Percentiles rank a stretch among this genome's conserved stretches.
phyloP scores from a whole-genome alignment of 2,329 filamentous ascomycete genomes.

The Cercospora sp. region DNA sequence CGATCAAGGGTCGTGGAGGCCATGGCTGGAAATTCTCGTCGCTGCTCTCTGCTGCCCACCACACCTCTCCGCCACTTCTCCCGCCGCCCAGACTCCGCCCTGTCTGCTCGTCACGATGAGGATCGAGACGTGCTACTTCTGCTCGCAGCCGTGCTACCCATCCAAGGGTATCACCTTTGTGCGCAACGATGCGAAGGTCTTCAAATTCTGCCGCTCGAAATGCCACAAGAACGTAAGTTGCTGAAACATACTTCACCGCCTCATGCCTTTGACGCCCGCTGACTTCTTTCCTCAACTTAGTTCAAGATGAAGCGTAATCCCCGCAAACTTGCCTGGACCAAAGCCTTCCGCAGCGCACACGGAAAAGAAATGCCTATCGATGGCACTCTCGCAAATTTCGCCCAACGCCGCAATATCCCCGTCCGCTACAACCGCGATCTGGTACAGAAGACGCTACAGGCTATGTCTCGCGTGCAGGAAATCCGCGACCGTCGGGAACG shows the following conservation, averaged over 20 bases:
- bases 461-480: slow-evolving; percentile 88
- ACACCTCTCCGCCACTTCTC: neutral
- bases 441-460: slow-evolving; percentile 80
- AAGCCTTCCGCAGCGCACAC: slow-evolving; percentile 80
- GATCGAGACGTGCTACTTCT: slow-evolving; percentile 70
- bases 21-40: slow-evolving; percentile 4
- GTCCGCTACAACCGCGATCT: slow-evolving; percentile 95
- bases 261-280: neutral
- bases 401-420: slow-evolving; percentile 88
- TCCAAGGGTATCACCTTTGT: slow-evolving; percentile 67
- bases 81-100: neutral
- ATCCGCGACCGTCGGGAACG: slow-evolving; percentile 81
- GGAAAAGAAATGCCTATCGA: slow-evolving; percentile 90
- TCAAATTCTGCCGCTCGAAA: slow-evolving; percentile 68
- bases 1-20: neutral
- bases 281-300: slow-evolving; percentile 38
- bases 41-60: neutral
- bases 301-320: slow-evolving; percentile 99
- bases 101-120: slow-evolving; percentile 36
- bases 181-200: slow-evolving; percentile 64
- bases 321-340: slow-evolving; percentile 95
- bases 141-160: slow-evolving; percentile 67
- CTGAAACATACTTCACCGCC: neutral
- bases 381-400: slow-evolving; percentile 80
- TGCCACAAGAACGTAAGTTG: slow-evolving; percentile 59